Evolutionary conservation across 129 eudicot genomes (phyloP).

Genomic region (Flaveria robusta): DNA sequence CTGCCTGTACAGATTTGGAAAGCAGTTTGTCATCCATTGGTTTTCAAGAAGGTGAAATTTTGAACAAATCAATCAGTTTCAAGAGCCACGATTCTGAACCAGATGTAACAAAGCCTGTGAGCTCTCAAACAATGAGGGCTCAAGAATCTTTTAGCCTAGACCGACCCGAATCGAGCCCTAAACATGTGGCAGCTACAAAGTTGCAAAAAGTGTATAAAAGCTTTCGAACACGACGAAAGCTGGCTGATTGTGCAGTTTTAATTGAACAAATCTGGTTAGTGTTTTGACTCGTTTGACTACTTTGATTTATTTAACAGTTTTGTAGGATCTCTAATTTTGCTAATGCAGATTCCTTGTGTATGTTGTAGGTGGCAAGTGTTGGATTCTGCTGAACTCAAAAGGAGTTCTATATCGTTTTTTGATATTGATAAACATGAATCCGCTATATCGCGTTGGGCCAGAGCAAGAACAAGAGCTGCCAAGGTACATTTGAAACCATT

Average conservation of each 20-base stretch:
- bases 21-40: conserved; percentile 35
- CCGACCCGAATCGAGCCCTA: conserved; percentile 50
- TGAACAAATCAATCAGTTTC: conserved; percentile 49
- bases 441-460: conserved; percentile 88
- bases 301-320: conserved; percentile 10
- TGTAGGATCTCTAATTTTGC: neutral
- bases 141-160: conserved; percentile 51
- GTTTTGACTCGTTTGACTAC: neutral
- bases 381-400: conserved; percentile 85
- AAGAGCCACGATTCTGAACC: conserved; percentile 43
- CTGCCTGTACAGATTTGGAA: conserved; percentile 52
- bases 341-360: conserved; percentile 3
- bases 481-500: conserved; percentile 58
- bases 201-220: conserved; percentile 97
- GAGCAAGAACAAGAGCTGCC: conserved; percentile 93
- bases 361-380: conserved; percentile 72
- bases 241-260: conserved; percentile 94
- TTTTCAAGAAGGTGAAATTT: conserved; percentile 36
- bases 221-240: conserved; percentile 90
- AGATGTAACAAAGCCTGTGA: conserved; percentile 33
- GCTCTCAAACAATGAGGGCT: conserved; percentile 33
- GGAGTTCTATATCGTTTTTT: conserved; percentile 84
- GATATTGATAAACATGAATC: conserved; percentile 82
- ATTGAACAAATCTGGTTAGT: conserved; percentile 88
- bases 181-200: conserved; percentile 80